Evolutionary conservation across 208 protist genomes (phyloP).

Genomic region (Pavlovales sp.): DNA sequence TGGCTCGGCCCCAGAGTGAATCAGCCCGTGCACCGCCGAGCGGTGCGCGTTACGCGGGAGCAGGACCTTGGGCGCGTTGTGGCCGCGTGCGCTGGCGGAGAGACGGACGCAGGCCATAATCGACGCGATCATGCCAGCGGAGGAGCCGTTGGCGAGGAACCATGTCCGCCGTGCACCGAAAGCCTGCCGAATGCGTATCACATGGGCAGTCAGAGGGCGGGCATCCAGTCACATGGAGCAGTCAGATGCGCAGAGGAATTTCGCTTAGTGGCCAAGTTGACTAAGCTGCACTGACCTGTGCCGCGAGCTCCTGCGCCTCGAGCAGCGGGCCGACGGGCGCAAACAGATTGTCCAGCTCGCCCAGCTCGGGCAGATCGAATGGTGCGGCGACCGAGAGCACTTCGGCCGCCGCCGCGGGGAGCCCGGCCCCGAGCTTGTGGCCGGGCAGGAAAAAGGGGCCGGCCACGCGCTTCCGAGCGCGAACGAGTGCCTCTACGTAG

Average conservation of each 20-base stretch:
- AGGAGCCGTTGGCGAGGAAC: slow-evolving; percentile 36
- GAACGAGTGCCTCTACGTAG: background rate
- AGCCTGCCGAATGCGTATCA: no score
- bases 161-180: background rate
- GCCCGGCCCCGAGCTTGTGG: slow-evolving; percentile 23
- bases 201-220: no score
- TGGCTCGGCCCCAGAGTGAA: background rate
- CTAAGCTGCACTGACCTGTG: no score
- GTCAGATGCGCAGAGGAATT: no score
- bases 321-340: slow-evolving; percentile 2
- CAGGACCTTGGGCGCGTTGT: background rate
- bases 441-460: slow-evolving; percentile 41
- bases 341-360: slow-evolving; percentile 32
- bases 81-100: background rate
- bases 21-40: slow-evolving; percentile 19
- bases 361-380: slow-evolving; percentile 38
- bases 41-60: slow-evolving; percentile 38
- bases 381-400: background rate
- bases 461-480: background rate
- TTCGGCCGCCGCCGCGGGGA: background rate
- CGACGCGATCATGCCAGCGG: slow-evolving; percentile 26
- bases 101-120: slow-evolving; percentile 20
- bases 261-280: no score
- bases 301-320: slow-evolving; percentile 28
- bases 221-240: no score